Evolutionary conservation across 2,329 filamentous ascomycete species (phyloP), one percentile per base, ranked within the genome.

Genomic region (Cercospora sojina): DNA sequence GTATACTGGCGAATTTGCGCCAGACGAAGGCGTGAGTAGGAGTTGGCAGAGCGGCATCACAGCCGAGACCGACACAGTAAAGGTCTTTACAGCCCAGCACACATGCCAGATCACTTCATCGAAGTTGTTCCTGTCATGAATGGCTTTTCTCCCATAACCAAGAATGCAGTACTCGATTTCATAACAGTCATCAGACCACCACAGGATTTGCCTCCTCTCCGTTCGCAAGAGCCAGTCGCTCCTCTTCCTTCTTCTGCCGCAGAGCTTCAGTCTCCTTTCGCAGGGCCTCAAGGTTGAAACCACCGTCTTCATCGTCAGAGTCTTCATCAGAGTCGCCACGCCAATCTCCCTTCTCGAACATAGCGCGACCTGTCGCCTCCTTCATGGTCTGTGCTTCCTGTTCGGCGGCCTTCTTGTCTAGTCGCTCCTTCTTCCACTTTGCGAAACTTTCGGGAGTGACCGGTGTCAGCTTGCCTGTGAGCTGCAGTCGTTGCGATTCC

Each of bases 271-370:
- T 99, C 83, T 98, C 93, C 74, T 85, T 84, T 67, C 95, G 87
- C 77, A 98, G 81, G 67, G 89, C 92, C 74, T 92, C 89, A 73
- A 97, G 80, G 75, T 97, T 96, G 88, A 89, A 97, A 5, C 81
- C 80, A 38, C 79, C 83, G 18, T 82, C 80, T n/a, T 86, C 85
- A 49, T 87, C 86, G 13, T 88, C 88, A 10, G 87, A 87, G 51
- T 86, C 86, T 27, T 88, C 84, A 10, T 63, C 60, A 38, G 60
- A 63, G 25, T 63, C 60, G 12, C 18, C 60, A 18, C 51, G 49
- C 94, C 94, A 99, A 79, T 96, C 93, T 75, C 95, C 95, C 79
- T 93, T 95, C 81, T 99, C 95, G 79, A 99, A 99, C 81, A 99
- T 85, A 7, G 93, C 92, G 81, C 93, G 88, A 75, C 95, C 95